Conservation (phyloP, 176 grass and related monocot species). For the Zoysia pacifica region DNA sequence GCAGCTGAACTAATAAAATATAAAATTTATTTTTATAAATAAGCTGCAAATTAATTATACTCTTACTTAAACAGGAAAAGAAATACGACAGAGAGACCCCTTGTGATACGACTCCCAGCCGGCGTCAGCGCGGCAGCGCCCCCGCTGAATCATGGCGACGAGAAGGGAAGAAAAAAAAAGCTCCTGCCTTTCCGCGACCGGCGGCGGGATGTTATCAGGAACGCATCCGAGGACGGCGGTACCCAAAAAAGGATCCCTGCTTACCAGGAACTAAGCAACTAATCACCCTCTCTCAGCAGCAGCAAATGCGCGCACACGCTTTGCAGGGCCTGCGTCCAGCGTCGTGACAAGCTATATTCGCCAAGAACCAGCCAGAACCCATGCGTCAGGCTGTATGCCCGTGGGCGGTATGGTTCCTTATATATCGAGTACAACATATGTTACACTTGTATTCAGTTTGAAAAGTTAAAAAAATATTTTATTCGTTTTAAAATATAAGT, state of each 20-base stretch:
- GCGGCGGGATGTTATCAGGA: slow-evolving; percentile 18
- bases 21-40: too few relatives aligned
- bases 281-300: background rate
- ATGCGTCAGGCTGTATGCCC: slow-evolving; percentile 35
- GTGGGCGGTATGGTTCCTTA: background rate
- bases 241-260: background rate
- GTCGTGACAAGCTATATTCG: slow-evolving; percentile 31
- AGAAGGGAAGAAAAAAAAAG: background rate
- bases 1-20: too few relatives aligned
- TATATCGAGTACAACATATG: too few relatives aligned
- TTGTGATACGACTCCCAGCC: background rate
- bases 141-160: background rate
- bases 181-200: background rate
- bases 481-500: too few relatives aligned
- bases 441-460: too few relatives aligned
- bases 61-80: background rate
- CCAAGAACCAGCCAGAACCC: background rate
- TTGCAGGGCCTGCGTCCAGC: slow-evolving; percentile 1
- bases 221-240: slow-evolving; percentile 11
- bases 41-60: background rate
- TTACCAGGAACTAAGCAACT: background rate
- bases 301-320: background rate
- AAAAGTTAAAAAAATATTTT: too few relatives aligned
- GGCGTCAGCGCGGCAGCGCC: background rate
- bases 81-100: background rate